Conservation (phyloP, 768 basidiomycete species). For the Naganishia randhawae region DNA sequence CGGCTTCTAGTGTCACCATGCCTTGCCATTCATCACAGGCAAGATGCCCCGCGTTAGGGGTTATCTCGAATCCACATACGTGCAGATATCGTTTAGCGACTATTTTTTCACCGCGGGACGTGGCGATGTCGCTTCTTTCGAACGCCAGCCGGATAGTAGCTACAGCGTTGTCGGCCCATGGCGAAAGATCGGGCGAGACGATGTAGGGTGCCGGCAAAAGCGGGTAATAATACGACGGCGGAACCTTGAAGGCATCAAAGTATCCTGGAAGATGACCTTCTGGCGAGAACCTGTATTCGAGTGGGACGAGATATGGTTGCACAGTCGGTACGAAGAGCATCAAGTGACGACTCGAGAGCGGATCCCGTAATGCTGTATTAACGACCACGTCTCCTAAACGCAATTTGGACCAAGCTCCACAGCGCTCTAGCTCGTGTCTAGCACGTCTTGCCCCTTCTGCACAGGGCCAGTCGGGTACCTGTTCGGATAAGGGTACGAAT, state of each 20-base stretch:
- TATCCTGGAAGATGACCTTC: conserved; percentile 45
- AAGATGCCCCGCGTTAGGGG: conserved; percentile 7
- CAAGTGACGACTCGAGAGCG: conserved; percentile 40
- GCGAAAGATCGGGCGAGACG: conserved; percentile 45
- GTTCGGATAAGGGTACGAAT: conserved; percentile 45
- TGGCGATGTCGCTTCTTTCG: conserved; percentile 47
- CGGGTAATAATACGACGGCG: conserved; percentile 48
- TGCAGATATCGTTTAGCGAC: conserved; percentile 51
- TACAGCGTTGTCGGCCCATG: conserved; percentile 38
- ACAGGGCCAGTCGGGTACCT: conserved; percentile 44
- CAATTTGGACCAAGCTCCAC: conserved; percentile 43
- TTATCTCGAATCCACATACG: conserved; percentile 47
- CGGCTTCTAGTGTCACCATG: conserved; percentile 49
- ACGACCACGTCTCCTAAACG: conserved; percentile 45
- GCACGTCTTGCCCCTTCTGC: conserved; percentile 43
- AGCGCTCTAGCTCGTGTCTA: conserved; percentile 45
- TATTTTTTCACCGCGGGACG: conserved; percentile 43
- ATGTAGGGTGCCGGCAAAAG: conserved; percentile 46
- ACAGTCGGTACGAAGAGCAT: conserved; percentile 44
- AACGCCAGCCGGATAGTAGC: conserved; percentile 43
- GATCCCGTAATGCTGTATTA: conserved; percentile 43
- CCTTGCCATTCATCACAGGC: conserved; percentile 42
- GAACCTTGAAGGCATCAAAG: conserved; percentile 45
- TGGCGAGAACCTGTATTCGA: conserved; percentile 39
- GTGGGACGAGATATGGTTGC: conserved; percentile 44